Percentiles rank a stretch among this genome's conserved stretches.
Evolutionary conservation across 2,329 filamentous ascomycete genomes (phyloP).

Genomic region (Knoxdaviesia proteae): DNA sequence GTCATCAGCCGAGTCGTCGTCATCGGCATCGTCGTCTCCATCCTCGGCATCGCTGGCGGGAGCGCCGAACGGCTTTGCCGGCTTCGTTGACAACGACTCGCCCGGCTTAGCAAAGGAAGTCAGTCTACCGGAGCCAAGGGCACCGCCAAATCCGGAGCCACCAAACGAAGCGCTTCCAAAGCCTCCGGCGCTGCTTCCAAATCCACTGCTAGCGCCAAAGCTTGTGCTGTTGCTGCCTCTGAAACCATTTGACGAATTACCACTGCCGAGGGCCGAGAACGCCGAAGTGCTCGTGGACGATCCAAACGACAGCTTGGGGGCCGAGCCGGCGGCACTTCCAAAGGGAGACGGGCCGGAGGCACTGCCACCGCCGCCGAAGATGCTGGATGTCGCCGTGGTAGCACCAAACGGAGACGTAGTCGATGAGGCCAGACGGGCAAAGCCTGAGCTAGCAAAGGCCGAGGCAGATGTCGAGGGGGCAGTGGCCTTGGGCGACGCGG

Average conservation of each 20-base stretch:
- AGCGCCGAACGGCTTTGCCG: conserved; percentile 56
- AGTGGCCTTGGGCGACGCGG: conserved; percentile 10
- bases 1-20: conserved; percentile 18
- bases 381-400: conserved; percentile 17
- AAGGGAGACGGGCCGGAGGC: conserved; percentile 11
- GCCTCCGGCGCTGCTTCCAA: too few species aligned
- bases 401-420: conserved; percentile 42
- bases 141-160: too few species aligned
- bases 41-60: conserved; percentile 44
- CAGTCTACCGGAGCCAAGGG: conserved; percentile 17
- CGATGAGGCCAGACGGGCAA: conserved; percentile 43
- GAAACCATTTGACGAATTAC: conserved; percentile 8
- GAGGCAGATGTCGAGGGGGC: conserved; percentile 26
- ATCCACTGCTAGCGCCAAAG: conserved; percentile 37
- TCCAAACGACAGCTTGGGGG: conserved; percentile 29
- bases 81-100: conserved; percentile 32
- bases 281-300: conserved; percentile 20
- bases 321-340: conserved; percentile 5
- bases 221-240: conserved; percentile 17
- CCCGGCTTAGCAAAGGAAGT: conserved; percentile 40
- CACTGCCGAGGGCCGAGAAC: conserved; percentile 18
- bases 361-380: conserved; percentile 8
- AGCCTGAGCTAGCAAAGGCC: conserved; percentile 47
- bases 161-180: too few species aligned
- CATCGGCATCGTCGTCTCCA: conserved; percentile 15